Evolutionary conservation across 371 early-diverging fungal species (phyloP).

Genomic region (Apophysomyces ossiformis): DNA sequence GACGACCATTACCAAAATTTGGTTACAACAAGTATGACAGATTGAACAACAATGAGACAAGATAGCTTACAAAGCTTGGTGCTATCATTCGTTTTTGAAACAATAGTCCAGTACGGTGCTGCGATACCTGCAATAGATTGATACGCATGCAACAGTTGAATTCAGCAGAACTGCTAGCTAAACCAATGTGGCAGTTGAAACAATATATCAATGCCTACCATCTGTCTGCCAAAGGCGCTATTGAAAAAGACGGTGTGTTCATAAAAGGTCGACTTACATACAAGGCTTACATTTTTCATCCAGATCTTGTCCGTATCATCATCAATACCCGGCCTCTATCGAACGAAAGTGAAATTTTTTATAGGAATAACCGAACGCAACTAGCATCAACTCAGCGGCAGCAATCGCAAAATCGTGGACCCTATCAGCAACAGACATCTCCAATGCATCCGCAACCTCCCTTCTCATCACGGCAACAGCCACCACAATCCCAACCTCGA

Average conservation of each 20-base stretch:
- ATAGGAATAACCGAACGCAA: slow-evolving; percentile 24
- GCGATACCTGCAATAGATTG: slow-evolving; percentile 43
- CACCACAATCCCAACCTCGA: slow-evolving; percentile 17
- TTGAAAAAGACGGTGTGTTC: slow-evolving; percentile 40
- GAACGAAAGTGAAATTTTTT: slow-evolving; percentile 46
- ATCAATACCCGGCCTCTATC: slow-evolving; percentile 51
- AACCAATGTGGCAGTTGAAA: slow-evolving; percentile 39
- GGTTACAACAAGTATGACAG: slow-evolving; percentile 51
- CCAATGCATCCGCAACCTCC: background rate
- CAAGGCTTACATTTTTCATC: background rate
- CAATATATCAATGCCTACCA: slow-evolving; percentile 46
- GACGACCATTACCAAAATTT: slow-evolving; percentile 45
- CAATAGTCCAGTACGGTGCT: slow-evolving; percentile 46
- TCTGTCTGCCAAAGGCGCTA: slow-evolving; percentile 37
- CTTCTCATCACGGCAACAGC: slow-evolving; percentile 14
- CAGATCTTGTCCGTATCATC: slow-evolving; percentile 47
- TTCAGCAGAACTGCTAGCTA: slow-evolving; percentile 28
- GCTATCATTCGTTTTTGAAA: background rate
- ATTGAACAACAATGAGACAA: background rate
- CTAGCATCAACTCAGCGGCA: slow-evolving; percentile 11
- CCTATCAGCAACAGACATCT: slow-evolving; percentile 21
- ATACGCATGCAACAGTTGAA: slow-evolving; percentile 51
- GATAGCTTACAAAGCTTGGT: background rate
- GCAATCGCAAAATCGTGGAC: slow-evolving; percentile 13
- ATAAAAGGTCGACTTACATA: background rate